Percentiles rank a stretch among this genome's conserved stretches.
These are phyloP conservation scores for Termitomyces sp. DNA, from an alignment of 1,284 basidiomycete genomes.

Conservation along the genomic window DNA sequence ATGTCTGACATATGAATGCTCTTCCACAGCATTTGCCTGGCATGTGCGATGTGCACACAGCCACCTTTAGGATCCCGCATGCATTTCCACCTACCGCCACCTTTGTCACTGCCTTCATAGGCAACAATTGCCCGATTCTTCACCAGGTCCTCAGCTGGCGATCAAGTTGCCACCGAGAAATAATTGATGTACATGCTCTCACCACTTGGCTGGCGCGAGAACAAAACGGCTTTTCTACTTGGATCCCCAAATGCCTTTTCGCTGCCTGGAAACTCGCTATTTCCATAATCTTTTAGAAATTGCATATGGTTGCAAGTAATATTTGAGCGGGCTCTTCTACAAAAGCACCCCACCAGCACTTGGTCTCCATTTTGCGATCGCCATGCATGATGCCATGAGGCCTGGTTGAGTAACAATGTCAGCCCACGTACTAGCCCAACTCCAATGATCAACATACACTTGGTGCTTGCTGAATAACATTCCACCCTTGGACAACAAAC, in stretches of 20 bases:
- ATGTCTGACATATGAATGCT: not conserved
- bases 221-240: not conserved
- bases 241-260: too few relatives aligned
- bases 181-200: too few relatives aligned
- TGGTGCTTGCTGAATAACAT: not conserved
- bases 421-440: too few relatives aligned
- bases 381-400: not conserved
- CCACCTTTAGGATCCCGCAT: not conserved
- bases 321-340: too few relatives aligned
- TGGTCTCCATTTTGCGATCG: not conserved
- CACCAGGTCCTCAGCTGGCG: not conserved
- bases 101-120: not conserved
- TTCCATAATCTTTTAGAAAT: not conserved
- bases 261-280: not conserved
- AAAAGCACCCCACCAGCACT: not conserved
- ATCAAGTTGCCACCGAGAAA: too few relatives aligned
- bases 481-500: not conserved
- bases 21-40: not conserved
- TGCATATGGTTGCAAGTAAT: not conserved
- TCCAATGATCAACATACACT: not conserved
- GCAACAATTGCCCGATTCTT: not conserved
- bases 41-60: not conserved
- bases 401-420: too few relatives aligned
- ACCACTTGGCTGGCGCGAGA: not conserved
- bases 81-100: not conserved